Evolutionary conservation across 139 green algal genomes (phyloP).

Genomic region (Ulvella scutata): DNA sequence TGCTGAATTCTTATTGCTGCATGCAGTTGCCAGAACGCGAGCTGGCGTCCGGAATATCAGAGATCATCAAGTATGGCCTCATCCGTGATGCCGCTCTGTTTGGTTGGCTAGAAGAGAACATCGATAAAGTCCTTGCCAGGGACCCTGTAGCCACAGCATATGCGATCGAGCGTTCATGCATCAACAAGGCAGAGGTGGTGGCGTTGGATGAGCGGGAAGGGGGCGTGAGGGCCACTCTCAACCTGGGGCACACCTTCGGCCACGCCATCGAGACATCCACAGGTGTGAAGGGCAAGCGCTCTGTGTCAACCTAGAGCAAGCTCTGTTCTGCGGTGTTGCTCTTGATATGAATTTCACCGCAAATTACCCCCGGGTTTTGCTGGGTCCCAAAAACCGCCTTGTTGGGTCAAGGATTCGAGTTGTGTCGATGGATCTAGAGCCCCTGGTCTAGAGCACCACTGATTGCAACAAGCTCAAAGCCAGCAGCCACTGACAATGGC

Average conservation of each 20-base stretch:
- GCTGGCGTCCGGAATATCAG: slow-evolving; percentile 77
- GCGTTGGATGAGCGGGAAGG: slow-evolving; percentile 84
- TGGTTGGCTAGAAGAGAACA: slow-evolving; percentile 85
- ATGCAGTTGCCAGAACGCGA: slow-evolving; percentile 71
- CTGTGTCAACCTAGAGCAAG: too few relatives aligned
- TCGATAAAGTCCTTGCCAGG: slow-evolving; percentile 64
- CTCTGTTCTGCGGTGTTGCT: too few relatives aligned
- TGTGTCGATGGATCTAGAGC: too few relatives aligned
- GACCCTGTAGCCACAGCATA: slow-evolving; percentile 75
- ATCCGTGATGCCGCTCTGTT: slow-evolving; percentile 90
- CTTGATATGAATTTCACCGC: too few relatives aligned
- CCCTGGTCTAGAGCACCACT: too few relatives aligned
- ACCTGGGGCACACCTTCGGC: slow-evolving; percentile 98
- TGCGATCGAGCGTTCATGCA: slow-evolving; percentile 84
- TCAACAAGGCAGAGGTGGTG: slow-evolving; percentile 94
- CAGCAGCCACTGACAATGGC: too few relatives aligned
- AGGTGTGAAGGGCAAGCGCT: too few relatives aligned
- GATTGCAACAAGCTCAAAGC: too few relatives aligned
- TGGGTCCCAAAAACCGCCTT: too few relatives aligned
- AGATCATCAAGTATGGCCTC: slow-evolving; percentile 98
- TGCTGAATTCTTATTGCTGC: too few relatives aligned
- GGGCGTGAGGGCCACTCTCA: slow-evolving; percentile 90
- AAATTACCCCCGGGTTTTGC: too few relatives aligned
- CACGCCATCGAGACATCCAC: slow-evolving; percentile 88
- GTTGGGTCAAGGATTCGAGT: too few relatives aligned